Evolutionary conservation across 768 basidiomycete genomes (phyloP), one percentile per base, ranked within the genome.

Genomic region (Pleurotus giganteus): DNA sequence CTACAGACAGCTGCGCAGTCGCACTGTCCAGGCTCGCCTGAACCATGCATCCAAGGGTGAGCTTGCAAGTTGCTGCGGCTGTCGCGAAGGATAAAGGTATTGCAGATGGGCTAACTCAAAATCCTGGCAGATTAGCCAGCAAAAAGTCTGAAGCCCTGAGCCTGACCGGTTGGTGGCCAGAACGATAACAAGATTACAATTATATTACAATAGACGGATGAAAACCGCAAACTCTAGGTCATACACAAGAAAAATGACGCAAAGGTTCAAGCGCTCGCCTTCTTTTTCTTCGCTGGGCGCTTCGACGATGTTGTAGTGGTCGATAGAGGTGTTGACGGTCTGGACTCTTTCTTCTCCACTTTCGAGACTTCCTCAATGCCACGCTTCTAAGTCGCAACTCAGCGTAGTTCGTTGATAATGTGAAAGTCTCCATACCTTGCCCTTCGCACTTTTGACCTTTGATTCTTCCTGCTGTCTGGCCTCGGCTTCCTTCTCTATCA

Each of bases 401-500:
- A 4, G 19, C 13, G 9, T n/a, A 1, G 46, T 4, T 17, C 24
- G 28, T 54, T 44, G 1, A 58, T 47, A 45, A 21, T 49, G 37
- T 47, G 28, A 34, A 5, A 37, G 34, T 12, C 29, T 4, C 11
- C 7, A 60, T 41, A 88, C 88, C 80, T 90, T 91, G 37, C 85
- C 81, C 65, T 84, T 82, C 34, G 65, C 63, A 2, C 79, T 77
- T 63, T 84, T 88, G 27, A 77, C 69, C 68, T 82, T 86, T 3
- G 79, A 80, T 62, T 88, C 85, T 66, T 89, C 88, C 31, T 83
- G 82, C 57, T 81, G 78, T 47, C 82, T 79, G 43, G 75, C 72
- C 65, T 81, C 81, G n/a, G 86, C 88, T 69, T 98, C 96, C 75
- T 95, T 96, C 73, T 92, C 88, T 58, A 99, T 91, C 84, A 97